Evolutionary conservation across 805 yeast species (phyloP), one percentile per base, ranked within the genome.

Genomic region (Candida dendrica): DNA sequence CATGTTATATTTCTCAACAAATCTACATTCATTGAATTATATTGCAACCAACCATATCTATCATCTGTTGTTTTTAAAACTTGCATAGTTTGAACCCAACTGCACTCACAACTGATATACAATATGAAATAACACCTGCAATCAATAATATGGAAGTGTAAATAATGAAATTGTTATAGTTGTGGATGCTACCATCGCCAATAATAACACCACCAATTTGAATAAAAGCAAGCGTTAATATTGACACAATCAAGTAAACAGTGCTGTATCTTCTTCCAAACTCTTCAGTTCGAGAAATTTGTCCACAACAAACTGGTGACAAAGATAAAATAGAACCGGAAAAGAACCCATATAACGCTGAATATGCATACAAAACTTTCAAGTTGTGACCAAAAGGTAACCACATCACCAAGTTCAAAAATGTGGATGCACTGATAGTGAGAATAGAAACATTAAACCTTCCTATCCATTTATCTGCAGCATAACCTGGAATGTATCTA

Each of bases 301-400:
- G 77, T 2, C 77, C 79, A 27, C 75, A 61, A 49, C 81, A 74
- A 6, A 73, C 75, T 2, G 82, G 81, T 16, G 75, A 68, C 40
- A 77, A 53, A 8, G 81, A 68, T 40, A 77, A 59, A 3, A 75
- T 71, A 2, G 80, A 68, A 10, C 79, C 72, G 10, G 78, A 65
- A 34, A 71, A 59, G 35, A 77, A 66, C 1, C 83, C 83, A 54
- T 68, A 75, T 14, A 71, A 48, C 3, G 58, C 58, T 2, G 73
- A 58, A 44, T 74, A 75, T 3, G 65, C 68, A 55, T 64, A 69
- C 42, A 58, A 55, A 17, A 52, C 68, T 22, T 48, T 60, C 6
- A 47, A 45, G 43, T 44, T 60, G 47, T 48, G 53, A 27, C 63
- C 74, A 44, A 52, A 65, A 27, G 64, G 71, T 32, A 57, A 58